Base-by-base conservation (phyloP, 768 basidiomycete genomes). In the Auricularia heimuer region DNA sequence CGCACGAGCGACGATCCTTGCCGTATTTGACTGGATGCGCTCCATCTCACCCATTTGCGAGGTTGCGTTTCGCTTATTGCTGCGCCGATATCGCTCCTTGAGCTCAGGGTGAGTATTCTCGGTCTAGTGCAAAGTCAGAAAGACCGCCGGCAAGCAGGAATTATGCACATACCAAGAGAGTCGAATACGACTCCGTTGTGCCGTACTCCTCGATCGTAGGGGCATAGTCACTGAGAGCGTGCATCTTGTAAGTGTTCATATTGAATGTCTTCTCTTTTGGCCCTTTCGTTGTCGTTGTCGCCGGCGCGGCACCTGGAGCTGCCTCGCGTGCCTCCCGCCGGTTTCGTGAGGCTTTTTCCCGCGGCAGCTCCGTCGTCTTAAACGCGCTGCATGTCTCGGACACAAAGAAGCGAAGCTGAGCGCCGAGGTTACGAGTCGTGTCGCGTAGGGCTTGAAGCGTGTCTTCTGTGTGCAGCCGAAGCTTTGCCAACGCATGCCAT, bases 401-500 rank as follows among this genome's bases (percentile, higher is more conserved):
- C 4, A 67, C 64, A 67, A 82, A 82, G 4, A 68, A 24, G 0
- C 75, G 76, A 3, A 80, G 66, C 0, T 68, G 54, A 1, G 66
- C 34, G 0, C 80, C 76, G 7, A 81, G 67, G 1, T 67, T 65
- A 0, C 12, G 62, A 16, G 76, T 75, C 0, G 45, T 62, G 0
- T 10, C 6, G 10, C 74, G 65, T 0, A 78, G 68, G 1, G 63
- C 24, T 0, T 12, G 0, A 0, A 81, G 65, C 3, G 78, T 75
- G 0, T 70, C 33, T 8, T 77, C 72, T 0, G 76, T 77, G 63
- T 81, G 80, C 63, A 79, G 61, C 4, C 74, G 72, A 1, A 80
- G 70, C 65, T 81, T 81, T 1, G 77, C 75, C 1, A 74, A 63
- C 0, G 71, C 72, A 61, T 79, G 80, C 79, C 77, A 79, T 2